These are phyloP conservation scores for Chlorella vulgaris DNA, from an alignment of 139 green algal genomes.

Conservation along the genomic window DNA sequence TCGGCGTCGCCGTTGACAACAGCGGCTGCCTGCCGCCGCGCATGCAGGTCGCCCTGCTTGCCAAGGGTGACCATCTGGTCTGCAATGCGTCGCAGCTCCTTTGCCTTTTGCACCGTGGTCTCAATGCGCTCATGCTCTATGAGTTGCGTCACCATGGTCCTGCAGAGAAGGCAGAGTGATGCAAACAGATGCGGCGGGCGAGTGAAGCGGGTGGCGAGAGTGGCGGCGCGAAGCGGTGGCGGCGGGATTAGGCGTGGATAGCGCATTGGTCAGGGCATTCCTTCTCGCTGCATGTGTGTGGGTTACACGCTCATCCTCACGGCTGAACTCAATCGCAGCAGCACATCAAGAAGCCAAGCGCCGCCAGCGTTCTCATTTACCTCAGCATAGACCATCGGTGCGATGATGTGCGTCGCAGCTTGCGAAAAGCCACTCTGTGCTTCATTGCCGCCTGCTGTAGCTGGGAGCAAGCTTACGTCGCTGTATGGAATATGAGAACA, in stretches of 20 bases:
- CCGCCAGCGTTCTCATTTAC: constrained; percentile 10
- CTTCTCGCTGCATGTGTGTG: too few species aligned
- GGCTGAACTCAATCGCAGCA: too few species aligned
- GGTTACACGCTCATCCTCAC: too few species aligned
- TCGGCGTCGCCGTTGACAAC: constrained; percentile 77
- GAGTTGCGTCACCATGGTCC: constrained; percentile 95
- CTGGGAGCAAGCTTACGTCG: background rate
- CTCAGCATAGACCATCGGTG: constrained; percentile 66
- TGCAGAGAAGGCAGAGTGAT: constrained; percentile 33
- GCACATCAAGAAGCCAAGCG: too few species aligned
- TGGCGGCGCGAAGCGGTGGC: background rate
- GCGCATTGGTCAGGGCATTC: too few species aligned
- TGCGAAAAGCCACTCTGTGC: constrained; percentile 49
- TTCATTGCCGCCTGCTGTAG: constrained; percentile 39
- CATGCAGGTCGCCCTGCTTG: constrained; percentile 77
- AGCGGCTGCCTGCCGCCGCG: constrained; percentile 56
- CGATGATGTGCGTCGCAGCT: constrained; percentile 46
- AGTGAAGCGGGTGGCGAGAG: background rate
- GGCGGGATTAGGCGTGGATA: too few species aligned
- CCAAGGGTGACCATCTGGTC: constrained; percentile 83
- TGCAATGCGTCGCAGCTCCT: constrained; percentile 81
- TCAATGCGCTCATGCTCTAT: constrained; percentile 93
- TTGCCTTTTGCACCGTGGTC: constrained; percentile 89
- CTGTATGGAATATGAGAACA: too few species aligned
- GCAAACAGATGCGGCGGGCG: background rate